phyloP scores from a whole-genome alignment of 2,329 filamentous ascomycete species.

The Stachybotrys echinatus region DNA sequence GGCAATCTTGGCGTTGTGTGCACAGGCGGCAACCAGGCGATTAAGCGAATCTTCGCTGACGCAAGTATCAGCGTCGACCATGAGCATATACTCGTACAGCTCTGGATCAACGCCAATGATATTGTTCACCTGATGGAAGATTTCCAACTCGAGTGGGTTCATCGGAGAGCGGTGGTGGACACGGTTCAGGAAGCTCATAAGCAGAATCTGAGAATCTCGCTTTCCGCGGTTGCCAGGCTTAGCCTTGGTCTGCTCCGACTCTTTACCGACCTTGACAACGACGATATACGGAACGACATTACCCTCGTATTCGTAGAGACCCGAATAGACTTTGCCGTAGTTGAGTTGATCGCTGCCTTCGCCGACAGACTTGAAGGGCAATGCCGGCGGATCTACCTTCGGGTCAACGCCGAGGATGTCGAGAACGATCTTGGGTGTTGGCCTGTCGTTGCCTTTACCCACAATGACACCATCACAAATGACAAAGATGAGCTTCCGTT shows the following conservation, averaged over 20 bases:
- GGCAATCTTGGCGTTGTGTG: constrained; percentile 91
- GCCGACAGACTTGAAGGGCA: constrained; percentile 92
- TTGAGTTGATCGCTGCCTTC: constrained; percentile 88
- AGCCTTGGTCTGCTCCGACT: constrained; percentile 83
- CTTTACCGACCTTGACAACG: constrained; percentile 94
- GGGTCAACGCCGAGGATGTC: constrained; percentile 97
- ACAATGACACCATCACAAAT: constrained; percentile 98
- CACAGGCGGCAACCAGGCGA: constrained; percentile 84
- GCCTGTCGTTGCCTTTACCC: constrained; percentile 90
- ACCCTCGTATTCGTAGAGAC: constrained; percentile 94
- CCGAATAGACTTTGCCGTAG: constrained; percentile 97
- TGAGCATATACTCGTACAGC: constrained; percentile 92
- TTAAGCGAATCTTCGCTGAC: constrained; percentile 91
- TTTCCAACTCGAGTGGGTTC: constrained; percentile 93
- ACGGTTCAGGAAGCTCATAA: constrained; percentile 97
- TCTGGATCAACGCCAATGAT: constrained; percentile 97
- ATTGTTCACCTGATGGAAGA: constrained; percentile 99
- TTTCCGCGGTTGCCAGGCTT: constrained; percentile 98
- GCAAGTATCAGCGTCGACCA: constrained; percentile 96
- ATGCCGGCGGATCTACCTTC: constrained; percentile 88
- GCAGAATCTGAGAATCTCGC: constrained; percentile 91
- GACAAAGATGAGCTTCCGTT: constrained; percentile 92
- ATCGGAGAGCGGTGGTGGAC: constrained; percentile 92
- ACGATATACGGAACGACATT: constrained; percentile 97
- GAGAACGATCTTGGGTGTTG: constrained; percentile 94